Evolutionary conservation across 2,329 filamentous ascomycete genomes (phyloP).

Genomic region (Aspergillus chevalieri): DNA sequence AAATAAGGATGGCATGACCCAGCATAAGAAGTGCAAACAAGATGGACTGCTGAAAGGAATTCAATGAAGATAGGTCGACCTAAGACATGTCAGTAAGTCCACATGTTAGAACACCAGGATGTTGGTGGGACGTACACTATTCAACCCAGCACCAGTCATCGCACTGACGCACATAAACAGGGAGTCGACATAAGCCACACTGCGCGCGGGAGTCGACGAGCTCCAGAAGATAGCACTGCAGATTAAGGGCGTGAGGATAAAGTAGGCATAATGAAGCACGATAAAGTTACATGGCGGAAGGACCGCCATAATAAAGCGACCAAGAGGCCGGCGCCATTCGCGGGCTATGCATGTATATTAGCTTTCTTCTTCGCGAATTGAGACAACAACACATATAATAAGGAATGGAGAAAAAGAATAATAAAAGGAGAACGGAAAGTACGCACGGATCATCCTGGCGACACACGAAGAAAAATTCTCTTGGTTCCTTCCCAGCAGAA

Average conservation of each 20-base stretch:
- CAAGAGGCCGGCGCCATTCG: constrained; percentile 14
- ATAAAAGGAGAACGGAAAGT: neutral
- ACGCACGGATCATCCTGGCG: neutral
- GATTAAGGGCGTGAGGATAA: constrained; percentile 51
- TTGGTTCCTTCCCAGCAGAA: neutral
- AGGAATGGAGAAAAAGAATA: neutral
- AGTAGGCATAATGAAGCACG: constrained; percentile 62
- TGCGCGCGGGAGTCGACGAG: constrained; percentile 46
- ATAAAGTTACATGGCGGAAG: constrained; percentile 52
- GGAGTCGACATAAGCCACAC: constrained; percentile 57
- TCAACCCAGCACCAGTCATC: constrained; percentile 62
- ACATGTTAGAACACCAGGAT: neutral
- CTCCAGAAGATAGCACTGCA: constrained; percentile 55
- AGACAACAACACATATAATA: neutral
- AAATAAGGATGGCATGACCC: constrained; percentile 63
- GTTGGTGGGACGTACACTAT: constrained; percentile 46
- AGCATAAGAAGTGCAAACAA: constrained; percentile 61
- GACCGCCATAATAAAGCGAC: constrained; percentile 18
- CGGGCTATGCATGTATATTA: constrained; percentile 11
- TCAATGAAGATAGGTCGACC: constrained; percentile 52
- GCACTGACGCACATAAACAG: constrained; percentile 62
- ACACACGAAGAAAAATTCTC: neutral
- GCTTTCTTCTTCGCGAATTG: neutral
- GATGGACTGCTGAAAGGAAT: constrained; percentile 62
- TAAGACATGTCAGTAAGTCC: constrained; percentile 9